phyloP scores from a whole-genome alignment of 2,329 filamentous ascomycete genomes.

The Penicillium hordei region DNA sequence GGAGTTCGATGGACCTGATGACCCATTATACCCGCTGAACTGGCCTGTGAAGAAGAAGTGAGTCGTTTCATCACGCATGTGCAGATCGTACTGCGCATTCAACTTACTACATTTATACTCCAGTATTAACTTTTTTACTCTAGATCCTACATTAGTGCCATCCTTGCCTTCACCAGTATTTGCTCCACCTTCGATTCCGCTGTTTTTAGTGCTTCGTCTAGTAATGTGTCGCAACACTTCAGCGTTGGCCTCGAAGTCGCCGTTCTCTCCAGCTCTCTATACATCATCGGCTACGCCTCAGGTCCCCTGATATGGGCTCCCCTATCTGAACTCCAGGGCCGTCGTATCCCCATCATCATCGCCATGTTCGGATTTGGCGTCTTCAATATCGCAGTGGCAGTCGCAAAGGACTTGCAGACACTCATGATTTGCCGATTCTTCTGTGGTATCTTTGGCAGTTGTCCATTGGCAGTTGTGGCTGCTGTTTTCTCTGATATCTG shows the following conservation, averaged over 20 bases:
- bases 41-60: constrained; percentile 52
- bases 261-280: constrained; percentile 47
- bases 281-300: constrained; percentile 53
- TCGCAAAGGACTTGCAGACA: constrained; percentile 37
- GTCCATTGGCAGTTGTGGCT: constrained; percentile 45
- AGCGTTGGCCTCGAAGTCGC: constrained; percentile 43
- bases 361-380: constrained; percentile 43
- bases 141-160: constrained; percentile 20
- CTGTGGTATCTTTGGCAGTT: constrained; percentile 45
- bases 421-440: constrained; percentile 46
- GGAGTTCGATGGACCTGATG: constrained; percentile 53
- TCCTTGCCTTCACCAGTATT: constrained; percentile 26
- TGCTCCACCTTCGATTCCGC: constrained; percentile 54
- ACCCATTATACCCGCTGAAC: constrained; percentile 55
- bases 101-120: not conserved
- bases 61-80: not conserved
- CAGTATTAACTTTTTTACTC: not conserved
- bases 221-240: constrained; percentile 51
- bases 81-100: not conserved
- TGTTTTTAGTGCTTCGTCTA: constrained; percentile 67
- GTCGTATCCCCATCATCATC: constrained; percentile 53
- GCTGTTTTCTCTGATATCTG: constrained; percentile 52
- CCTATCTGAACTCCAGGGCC: constrained; percentile 58
- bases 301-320: constrained; percentile 62
- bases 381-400: constrained; percentile 48